Evolutionary conservation across 148 eudicot species (phyloP), one percentile per base, ranked within the genome.

Genomic region (Camellia granthamiana): DNA sequence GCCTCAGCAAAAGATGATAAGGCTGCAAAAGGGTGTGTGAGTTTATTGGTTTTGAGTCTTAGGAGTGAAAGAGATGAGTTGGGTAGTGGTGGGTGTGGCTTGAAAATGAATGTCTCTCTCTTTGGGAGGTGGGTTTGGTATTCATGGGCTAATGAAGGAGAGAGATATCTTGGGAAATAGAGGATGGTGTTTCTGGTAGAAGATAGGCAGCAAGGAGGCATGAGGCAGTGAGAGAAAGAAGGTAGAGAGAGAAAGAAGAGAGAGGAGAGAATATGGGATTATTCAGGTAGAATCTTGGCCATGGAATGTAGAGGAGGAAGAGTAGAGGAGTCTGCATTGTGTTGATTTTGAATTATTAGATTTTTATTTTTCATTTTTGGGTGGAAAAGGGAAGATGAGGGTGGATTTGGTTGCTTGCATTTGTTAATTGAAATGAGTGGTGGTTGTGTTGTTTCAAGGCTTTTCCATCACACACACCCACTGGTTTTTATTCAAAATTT

Each of bases 1-100:
- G 90, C 83, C n/a, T 83, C 91, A 51, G 97, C 93, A 75, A 85
- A 94, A 54, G 97, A 91, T 23, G 97, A 92, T 8, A 92, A 85
- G 23, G 92, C 77, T 59, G 98, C 91, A 52, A 85, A 83, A 84
- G 88, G 92, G 90, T 77, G 87, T 62, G 72, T 76, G 75, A 85
- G 78, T 65, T 76, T 86, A 7, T 83, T 66, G 67, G 77, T 86
- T 59, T 83, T 84, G 0, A 82, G 86, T 79, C 86, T 84, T 21
- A 85, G 74, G 49, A 90, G 44, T 46, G 91, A 84, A 79, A 86
- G 47, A 79, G 76, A 65, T 61, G 88, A 77, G 59, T 80, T 90
- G 51, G 78, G 84, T 51, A 74, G 65, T 66, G 74, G 38, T 49
- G 74, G 59, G 56, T 84, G 87, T 78, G 87, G 88, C 58, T 74